phyloP scores from a whole-genome alignment of 2,329 filamentous ascomycete species.

The Verticillium klebahnii region DNA sequence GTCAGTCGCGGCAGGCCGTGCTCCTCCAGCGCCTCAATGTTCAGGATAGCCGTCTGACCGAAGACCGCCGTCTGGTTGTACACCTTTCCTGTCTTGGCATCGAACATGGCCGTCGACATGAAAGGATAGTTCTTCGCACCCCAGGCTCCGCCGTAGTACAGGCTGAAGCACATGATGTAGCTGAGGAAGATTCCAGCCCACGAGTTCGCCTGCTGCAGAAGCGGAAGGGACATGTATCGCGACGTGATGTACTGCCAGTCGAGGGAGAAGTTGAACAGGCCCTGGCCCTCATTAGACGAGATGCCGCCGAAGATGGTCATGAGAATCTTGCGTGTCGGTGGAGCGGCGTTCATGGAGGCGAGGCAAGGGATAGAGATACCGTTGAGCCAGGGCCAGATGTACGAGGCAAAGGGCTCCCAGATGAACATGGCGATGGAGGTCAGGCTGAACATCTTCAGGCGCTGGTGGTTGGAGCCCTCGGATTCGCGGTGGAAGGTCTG shows the following conservation, averaged over 20 bases:
- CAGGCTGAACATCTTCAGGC: slow-evolving; percentile 7
- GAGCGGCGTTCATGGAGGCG: slow-evolving; percentile 16
- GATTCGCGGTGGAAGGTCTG: slow-evolving; percentile 10
- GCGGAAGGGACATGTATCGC: slow-evolving; percentile 10
- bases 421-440: slow-evolving; percentile 12
- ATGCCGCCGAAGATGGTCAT: slow-evolving; percentile 47
- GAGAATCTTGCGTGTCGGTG: slow-evolving; percentile 27
- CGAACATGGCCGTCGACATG: slow-evolving; percentile 31
- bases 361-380: slow-evolving; percentile 35
- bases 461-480: slow-evolving; percentile 4
- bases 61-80: slow-evolving; percentile 41
- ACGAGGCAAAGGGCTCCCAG: slow-evolving; percentile 9
- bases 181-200: slow-evolving; percentile 32
- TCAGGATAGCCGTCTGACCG: slow-evolving; percentile 15
- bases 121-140: slow-evolving; percentile 17
- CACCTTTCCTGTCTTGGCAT: slow-evolving; percentile 20
- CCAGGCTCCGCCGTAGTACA: slow-evolving; percentile 37
- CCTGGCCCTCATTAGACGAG: slow-evolving; percentile 29
- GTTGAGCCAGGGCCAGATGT: slow-evolving; percentile 10
- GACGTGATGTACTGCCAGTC: slow-evolving; percentile 38
- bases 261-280: slow-evolving; percentile 31
- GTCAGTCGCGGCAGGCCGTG: slow-evolving; percentile 34
- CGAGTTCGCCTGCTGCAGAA: slow-evolving; percentile 25
- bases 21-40: slow-evolving; percentile 18
- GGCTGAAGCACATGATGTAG: slow-evolving; percentile 28